Evolutionary conservation across 805 yeast genomes (phyloP).

Genomic region (Hanseniaspora singularis): DNA sequence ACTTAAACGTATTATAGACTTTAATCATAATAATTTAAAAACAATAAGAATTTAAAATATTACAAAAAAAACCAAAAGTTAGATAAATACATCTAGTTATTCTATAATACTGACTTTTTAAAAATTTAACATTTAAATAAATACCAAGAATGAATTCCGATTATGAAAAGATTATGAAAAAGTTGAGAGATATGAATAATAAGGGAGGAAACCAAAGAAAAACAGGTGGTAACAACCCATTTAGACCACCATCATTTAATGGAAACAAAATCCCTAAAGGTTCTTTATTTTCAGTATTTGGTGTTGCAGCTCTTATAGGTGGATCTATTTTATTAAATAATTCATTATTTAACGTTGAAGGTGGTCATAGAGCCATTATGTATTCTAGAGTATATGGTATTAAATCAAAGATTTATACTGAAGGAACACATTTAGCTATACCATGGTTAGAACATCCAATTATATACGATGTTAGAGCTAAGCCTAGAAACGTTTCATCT

Average conservation of each 20-base stretch:
- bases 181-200: slow-evolving; percentile 8
- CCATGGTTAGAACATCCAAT: slow-evolving; percentile 94
- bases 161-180: slow-evolving; percentile 13
- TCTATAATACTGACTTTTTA: background rate
- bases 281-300: slow-evolving; percentile 52
- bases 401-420: slow-evolving; percentile 66
- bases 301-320: slow-evolving; percentile 46
- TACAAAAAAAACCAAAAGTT: no score
- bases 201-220: background rate
- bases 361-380: slow-evolving; percentile 96
- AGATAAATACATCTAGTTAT: no score
- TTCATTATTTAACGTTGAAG: slow-evolving; percentile 77
- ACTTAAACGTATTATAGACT: no score
- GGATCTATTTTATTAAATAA: slow-evolving; percentile 43
- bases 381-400: slow-evolving; percentile 83
- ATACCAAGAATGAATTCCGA: slow-evolving; percentile 14
- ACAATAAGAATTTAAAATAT: no score
- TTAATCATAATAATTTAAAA: no score
- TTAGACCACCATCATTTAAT: slow-evolving; percentile 19
- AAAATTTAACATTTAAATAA: background rate
- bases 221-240: slow-evolving; percentile 1
- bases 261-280: slow-evolving; percentile 34
- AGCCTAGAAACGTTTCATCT: slow-evolving; percentile 90
- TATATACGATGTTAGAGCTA: slow-evolving; percentile 89
- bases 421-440: slow-evolving; percentile 87